Base-by-base conservation (phyloP, 2,329 filamentous ascomycete genomes). In the Colletotrichum lentis region DNA sequence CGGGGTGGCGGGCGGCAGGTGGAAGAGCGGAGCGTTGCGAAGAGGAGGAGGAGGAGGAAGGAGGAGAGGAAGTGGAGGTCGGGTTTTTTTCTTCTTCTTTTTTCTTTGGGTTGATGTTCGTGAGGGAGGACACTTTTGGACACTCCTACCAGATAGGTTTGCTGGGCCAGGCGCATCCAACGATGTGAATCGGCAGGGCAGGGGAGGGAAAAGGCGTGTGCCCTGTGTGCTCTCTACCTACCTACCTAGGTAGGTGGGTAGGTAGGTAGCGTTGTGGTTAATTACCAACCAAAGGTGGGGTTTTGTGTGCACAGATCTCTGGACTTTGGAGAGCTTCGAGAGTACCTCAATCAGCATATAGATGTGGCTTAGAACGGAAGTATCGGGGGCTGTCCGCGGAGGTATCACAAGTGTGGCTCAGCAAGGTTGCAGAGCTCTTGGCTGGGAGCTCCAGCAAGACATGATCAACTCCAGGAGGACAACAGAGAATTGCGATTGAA, bases 391-490 rank as follows among this genome's bases (percentile, higher is more conserved):
- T 18, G 27, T 7, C 44, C 37, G 18, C 6, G 10, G 22, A 66
- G 37, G 63, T 66, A 62, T 24, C 58, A 3, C 10, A 10, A 3
- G 1, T 2, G 0, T 2, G 7, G 22, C 41, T 68, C 64, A 68
- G 50, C 61, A 64, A 27, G n/a, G 58, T 63, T n/a, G 60, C 31
- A 59, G 35, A 68, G 65, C 61, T 64, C 64, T 46, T 35, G 31
- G 46, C 47, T 12, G 8, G 59, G 61, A 64, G 53, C 64, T 67
- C 43, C 2, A 27, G 47, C 61, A 16, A 41, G 50, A 47, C 35
- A 46, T 6, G 18, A 31, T 24, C 18, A 37, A 39, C 27, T 50
- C 11, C 5, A 20, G 14, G 16, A 31, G 16, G 20, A 16, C 35
- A 64, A 46, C 31, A 24, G 49, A 16, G 20, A 55, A 55, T 14